phyloP scores from a whole-genome alignment of 192 early-diverging fungal genomes.

The Fimicolochytrium jonesii region DNA sequence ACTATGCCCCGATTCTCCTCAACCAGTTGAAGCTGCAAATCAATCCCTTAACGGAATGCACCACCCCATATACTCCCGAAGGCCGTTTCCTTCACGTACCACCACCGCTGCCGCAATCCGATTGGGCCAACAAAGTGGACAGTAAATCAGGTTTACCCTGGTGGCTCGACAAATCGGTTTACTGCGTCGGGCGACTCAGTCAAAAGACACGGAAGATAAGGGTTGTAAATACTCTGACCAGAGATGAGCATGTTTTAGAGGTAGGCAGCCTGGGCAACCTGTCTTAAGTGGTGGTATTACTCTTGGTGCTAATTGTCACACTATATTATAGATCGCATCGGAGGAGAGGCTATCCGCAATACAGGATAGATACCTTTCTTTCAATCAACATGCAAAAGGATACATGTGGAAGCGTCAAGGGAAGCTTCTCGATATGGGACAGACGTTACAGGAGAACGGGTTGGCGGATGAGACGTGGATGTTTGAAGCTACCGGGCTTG shows the following conservation, averaged over 20 bases:
- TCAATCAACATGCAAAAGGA: conserved; percentile 55
- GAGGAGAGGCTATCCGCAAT: conserved; percentile 53
- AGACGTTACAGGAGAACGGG: conserved; percentile 54
- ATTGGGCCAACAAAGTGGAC: conserved; percentile 24
- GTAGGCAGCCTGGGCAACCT: no score
- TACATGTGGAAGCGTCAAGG: conserved; percentile 65
- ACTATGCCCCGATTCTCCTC: neutral
- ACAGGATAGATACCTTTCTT: conserved; percentile 47
- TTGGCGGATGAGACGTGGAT: conserved; percentile 41
- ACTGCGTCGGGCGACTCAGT: conserved; percentile 48
- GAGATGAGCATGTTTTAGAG: conserved; percentile 53
- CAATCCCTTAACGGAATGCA: conserved; percentile 41
- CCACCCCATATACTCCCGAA: conserved; percentile 44
- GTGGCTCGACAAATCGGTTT: conserved; percentile 47
- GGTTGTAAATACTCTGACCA: conserved; percentile 54
- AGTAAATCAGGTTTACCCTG: conserved; percentile 33
- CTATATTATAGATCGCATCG: conserved; percentile 40
- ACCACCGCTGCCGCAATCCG: conserved; percentile 40
- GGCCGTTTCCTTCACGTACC: conserved; percentile 51
- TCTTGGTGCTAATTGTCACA: no score
- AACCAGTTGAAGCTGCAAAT: conserved; percentile 45
- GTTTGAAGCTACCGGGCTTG: conserved; percentile 49
- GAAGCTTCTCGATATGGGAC: conserved; percentile 48
- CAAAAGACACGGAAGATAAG: conserved; percentile 45
- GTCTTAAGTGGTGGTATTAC: no score